These are phyloP conservation scores for Penicillium frequentans DNA, from an alignment of 2,329 filamentous ascomycete genomes.

Conservation along the genomic window DNA sequence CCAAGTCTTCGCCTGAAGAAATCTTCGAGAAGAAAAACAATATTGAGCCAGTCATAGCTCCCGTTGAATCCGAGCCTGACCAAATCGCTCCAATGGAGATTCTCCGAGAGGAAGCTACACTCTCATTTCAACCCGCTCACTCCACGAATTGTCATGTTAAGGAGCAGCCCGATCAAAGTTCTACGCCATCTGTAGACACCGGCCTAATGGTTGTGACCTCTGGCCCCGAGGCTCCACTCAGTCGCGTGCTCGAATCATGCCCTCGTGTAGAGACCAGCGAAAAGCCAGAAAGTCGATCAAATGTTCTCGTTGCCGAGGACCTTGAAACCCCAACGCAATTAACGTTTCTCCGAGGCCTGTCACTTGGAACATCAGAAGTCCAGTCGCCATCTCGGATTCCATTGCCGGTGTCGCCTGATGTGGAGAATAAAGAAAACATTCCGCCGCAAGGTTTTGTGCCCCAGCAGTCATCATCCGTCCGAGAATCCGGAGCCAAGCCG, in stretches of 20 bases:
- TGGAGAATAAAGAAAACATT: constrained; percentile 22
- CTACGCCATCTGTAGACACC: not conserved
- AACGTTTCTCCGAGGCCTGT: constrained; percentile 1
- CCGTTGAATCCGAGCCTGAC: not conserved
- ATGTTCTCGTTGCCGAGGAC: constrained; percentile 9
- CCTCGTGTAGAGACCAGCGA: not conserved
- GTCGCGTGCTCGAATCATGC: not conserved
- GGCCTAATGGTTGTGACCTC: not conserved
- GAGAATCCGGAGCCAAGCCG: constrained; percentile 1
- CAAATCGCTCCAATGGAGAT: constrained; percentile 16
- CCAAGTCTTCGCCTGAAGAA: constrained; percentile 4
- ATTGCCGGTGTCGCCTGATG: constrained; percentile 3
- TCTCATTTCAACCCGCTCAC: not conserved
- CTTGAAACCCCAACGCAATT: constrained; percentile 15
- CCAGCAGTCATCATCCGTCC: constrained; percentile 3
- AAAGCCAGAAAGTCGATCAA: not conserved
- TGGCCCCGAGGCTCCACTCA: constrained; percentile 1
- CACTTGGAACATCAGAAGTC: not conserved
- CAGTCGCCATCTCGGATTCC: constrained; percentile 6
- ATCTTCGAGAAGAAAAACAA: not conserved
- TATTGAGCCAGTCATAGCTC: not conserved
- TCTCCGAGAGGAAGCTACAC: constrained; percentile 20
- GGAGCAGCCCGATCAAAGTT: not conserved
- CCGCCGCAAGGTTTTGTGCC: constrained; percentile 10
- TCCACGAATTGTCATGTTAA: not conserved